Conservation (phyloP, 768 basidiomycete species). For the Phylloporus arenicola region DNA sequence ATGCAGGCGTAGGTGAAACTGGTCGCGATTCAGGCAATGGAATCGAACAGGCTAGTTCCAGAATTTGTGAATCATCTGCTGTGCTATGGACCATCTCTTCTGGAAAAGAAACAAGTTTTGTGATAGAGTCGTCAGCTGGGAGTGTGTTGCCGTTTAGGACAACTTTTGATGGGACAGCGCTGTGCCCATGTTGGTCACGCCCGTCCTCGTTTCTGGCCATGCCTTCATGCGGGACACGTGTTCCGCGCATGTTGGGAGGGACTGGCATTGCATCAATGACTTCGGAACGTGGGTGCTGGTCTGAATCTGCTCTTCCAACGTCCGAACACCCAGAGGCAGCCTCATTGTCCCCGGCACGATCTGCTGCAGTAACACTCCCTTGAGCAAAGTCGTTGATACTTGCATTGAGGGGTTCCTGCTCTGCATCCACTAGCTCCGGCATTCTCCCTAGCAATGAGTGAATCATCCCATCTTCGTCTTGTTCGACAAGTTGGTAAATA, state of each 20-base stretch:
- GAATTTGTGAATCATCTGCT: neutral
- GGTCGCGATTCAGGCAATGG: constrained; percentile 19
- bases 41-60: constrained; percentile 14
- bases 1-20: constrained; percentile 5
- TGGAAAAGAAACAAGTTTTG: neutral
- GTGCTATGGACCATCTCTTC: neutral
- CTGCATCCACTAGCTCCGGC: constrained; percentile 41
- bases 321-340: neutral
- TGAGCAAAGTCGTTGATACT: neutral
- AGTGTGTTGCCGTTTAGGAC: neutral
- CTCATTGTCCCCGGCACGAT: neutral
- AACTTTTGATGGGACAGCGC: neutral
- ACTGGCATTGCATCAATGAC: neutral
- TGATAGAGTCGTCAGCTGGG: neutral
- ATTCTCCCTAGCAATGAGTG: constrained; percentile 68
- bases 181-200: neutral
- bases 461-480: constrained; percentile 78
- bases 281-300: neutral
- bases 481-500: constrained; percentile 52
- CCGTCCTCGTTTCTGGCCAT: neutral
- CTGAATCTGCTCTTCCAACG: neutral
- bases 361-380: neutral
- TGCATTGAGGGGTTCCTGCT: neutral
- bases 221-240: neutral
- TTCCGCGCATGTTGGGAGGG: neutral